Evolutionary conservation across 176 grass and related monocot species (phyloP).

Genomic region (Neostapfia colusana): DNA sequence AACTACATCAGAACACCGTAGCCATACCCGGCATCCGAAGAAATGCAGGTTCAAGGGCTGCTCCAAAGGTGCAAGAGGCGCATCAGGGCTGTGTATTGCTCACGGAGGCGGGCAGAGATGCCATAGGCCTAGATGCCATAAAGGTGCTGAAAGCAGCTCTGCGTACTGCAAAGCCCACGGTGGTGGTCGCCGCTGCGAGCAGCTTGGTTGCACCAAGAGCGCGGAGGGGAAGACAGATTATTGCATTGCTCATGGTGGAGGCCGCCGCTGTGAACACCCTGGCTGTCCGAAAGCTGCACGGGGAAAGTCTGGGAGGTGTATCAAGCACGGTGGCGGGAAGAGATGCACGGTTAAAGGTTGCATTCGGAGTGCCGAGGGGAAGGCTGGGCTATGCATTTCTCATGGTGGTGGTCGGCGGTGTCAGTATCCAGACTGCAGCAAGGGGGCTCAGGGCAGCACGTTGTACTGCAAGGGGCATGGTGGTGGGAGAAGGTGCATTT

Average conservation of each 20-base stretch:
- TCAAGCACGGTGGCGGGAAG: slow-evolving; percentile 21
- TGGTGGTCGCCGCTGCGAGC: slow-evolving; percentile 55
- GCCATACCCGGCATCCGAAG: slow-evolving; percentile 52
- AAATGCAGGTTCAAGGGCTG: slow-evolving; percentile 60
- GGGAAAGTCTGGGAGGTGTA: slow-evolving; percentile 58
- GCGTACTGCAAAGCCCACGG: slow-evolving; percentile 64
- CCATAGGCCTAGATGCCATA: slow-evolving; percentile 60
- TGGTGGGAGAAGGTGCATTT: slow-evolving; percentile 59
- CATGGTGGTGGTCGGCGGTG: slow-evolving; percentile 67
- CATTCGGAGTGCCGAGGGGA: slow-evolving; percentile 57
- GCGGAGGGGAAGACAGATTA: neutral
- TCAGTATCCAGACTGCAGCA: slow-evolving; percentile 21
- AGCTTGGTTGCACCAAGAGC: slow-evolving; percentile 40
- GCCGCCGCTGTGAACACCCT: slow-evolving; percentile 49
- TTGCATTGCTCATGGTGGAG: slow-evolving; percentile 46
- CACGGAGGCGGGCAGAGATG: slow-evolving; percentile 70
- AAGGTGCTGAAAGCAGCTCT: slow-evolving; percentile 62
- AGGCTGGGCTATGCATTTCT: slow-evolving; percentile 64
- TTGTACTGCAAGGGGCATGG: slow-evolving; percentile 61
- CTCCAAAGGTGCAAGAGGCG: slow-evolving; percentile 7
- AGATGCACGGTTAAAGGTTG: slow-evolving; percentile 36
- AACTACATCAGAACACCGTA: slow-evolving; percentile 48
- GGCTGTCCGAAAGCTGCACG: slow-evolving; percentile 61
- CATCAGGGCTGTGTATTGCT: slow-evolving; percentile 60
- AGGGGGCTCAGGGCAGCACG: slow-evolving; percentile 63